Evolutionary conservation across 164 flowering plant genomes (phyloP).

Genomic region (Brasenia schreberi): DNA sequence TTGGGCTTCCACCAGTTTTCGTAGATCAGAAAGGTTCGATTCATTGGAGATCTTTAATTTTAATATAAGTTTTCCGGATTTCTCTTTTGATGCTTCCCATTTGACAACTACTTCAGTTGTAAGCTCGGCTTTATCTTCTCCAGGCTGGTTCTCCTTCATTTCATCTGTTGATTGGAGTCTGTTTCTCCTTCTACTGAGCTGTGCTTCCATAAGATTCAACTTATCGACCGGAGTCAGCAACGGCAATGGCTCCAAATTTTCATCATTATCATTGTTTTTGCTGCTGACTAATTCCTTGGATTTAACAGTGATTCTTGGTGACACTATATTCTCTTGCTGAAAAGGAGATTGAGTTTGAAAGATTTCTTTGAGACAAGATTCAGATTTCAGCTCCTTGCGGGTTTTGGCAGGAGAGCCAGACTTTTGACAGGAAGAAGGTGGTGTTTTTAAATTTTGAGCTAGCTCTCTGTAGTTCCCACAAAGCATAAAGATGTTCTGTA

Average conservation of each 20-base stretch:
- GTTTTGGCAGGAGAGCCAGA: constrained; percentile 11
- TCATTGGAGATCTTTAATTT: constrained; percentile 36
- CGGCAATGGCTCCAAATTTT: constrained; percentile 5
- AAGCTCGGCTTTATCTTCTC: constrained; percentile 10
- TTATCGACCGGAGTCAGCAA: constrained; percentile 11
- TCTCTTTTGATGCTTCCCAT: constrained; percentile 70
- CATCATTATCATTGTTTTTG: constrained; percentile 3
- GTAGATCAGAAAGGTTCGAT: constrained; percentile 51
- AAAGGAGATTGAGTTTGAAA: constrained; percentile 4
- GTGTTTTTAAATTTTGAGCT: constrained; percentile 28
- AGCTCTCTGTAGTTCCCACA: constrained; percentile 91
- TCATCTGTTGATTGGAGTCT: constrained; percentile 6
- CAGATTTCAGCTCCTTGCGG: constrained; percentile 3
- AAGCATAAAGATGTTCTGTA: constrained; percentile 82
- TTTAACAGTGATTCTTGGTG: not conserved
- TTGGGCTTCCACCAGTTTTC: constrained; percentile 49
- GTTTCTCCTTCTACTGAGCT: constrained; percentile 3
- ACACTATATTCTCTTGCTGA: constrained; percentile 7
- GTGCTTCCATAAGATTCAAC: constrained; percentile 9
- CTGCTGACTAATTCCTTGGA: constrained; percentile 2
- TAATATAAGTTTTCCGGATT: constrained; percentile 48
- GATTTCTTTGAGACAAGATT: constrained; percentile 12
- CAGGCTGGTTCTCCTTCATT: constrained; percentile 39
- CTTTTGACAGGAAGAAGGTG: constrained; percentile 17
- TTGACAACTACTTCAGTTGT: constrained; percentile 45